Evolutionary conservation across 106 monocot species (phyloP).

Genomic region (Platanthera zijinensis): DNA sequence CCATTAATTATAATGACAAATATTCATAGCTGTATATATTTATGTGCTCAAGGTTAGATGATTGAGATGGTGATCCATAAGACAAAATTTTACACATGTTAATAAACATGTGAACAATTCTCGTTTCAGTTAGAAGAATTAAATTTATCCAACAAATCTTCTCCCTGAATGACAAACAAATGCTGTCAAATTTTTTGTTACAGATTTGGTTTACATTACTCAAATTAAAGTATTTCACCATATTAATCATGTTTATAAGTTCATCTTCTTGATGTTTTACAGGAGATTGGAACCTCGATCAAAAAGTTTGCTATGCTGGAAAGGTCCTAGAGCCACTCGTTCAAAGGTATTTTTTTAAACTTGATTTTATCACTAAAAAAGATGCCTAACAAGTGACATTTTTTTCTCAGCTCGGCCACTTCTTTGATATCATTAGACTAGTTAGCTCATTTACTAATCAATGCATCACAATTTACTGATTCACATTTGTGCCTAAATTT

Average conservation of each 20-base stretch:
- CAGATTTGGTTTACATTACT: neutral
- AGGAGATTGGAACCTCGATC: slow-evolving; percentile 78
- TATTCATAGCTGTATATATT: too few relatives aligned
- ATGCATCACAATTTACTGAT: too few relatives aligned
- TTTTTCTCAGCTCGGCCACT: neutral
- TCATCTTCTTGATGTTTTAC: slow-evolving; percentile 16
- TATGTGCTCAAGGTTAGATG: too few relatives aligned
- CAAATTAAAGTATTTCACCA: neutral
- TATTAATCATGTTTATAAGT: neutral
- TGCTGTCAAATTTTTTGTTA: neutral
- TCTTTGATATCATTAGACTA: too few relatives aligned
- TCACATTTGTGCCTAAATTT: too few relatives aligned
- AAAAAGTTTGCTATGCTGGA: slow-evolving; percentile 61
- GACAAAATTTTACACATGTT: too few relatives aligned
- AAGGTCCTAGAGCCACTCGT: slow-evolving; percentile 23
- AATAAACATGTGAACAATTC: too few relatives aligned
- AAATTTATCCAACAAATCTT: neutral
- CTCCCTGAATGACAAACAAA: neutral
- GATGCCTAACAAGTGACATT: too few relatives aligned
- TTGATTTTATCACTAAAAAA: neutral
- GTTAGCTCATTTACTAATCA: too few relatives aligned
- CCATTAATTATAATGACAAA: too few relatives aligned
- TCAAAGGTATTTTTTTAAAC: slow-evolving; percentile 36
- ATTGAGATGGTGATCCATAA: too few relatives aligned
- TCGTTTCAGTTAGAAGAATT: neutral